A percentile compares a stretch with the other conserved stretches of the same genome.
Evolutionary conservation across 2,329 filamentous ascomycete species (phyloP).

Genomic region (Rutstroemia sydowiana): DNA sequence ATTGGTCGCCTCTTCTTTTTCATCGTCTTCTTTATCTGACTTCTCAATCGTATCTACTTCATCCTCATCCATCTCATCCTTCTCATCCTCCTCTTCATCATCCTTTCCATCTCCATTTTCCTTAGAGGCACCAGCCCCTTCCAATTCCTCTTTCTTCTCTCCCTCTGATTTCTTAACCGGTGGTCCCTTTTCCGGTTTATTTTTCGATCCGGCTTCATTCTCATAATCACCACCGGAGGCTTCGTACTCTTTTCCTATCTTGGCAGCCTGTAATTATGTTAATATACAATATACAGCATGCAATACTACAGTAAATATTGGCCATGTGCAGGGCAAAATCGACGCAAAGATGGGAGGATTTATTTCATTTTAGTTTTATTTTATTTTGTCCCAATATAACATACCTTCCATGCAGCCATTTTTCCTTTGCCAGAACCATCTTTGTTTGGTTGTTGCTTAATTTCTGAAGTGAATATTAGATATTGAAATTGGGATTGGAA

Average conservation of each 20-base stretch:
- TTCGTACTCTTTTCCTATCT: constrained; percentile 38
- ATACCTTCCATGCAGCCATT: constrained; percentile 40
- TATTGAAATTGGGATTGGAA: background rate
- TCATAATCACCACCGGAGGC: constrained; percentile 33
- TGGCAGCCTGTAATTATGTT: constrained; percentile 29
- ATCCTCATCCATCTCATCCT: constrained; percentile 18
- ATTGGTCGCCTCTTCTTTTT: background rate
- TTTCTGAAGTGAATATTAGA: constrained; percentile 21
- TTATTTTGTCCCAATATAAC: too few species aligned
- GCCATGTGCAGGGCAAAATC: background rate
- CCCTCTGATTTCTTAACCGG: constrained; percentile 31
- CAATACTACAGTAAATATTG: too few species aligned
- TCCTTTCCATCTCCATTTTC: background rate
- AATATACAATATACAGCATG: too few species aligned
- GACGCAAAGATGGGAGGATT: background rate
- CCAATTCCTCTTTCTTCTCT: constrained; percentile 12
- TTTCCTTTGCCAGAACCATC: constrained; percentile 39
- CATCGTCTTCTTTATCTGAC: background rate
- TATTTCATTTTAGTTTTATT: too few species aligned
- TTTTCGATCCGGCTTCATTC: constrained; percentile 35
- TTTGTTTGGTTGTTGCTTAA: constrained; percentile 39
- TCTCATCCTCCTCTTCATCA: constrained; percentile 17
- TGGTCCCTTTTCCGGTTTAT: constrained; percentile 36
- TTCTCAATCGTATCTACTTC: constrained; percentile 3
- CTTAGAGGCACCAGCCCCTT: constrained; percentile 2